Evolutionary conservation across 192 early-diverging fungal genomes (phyloP).

Genomic region (Mortierella claussenii): DNA sequence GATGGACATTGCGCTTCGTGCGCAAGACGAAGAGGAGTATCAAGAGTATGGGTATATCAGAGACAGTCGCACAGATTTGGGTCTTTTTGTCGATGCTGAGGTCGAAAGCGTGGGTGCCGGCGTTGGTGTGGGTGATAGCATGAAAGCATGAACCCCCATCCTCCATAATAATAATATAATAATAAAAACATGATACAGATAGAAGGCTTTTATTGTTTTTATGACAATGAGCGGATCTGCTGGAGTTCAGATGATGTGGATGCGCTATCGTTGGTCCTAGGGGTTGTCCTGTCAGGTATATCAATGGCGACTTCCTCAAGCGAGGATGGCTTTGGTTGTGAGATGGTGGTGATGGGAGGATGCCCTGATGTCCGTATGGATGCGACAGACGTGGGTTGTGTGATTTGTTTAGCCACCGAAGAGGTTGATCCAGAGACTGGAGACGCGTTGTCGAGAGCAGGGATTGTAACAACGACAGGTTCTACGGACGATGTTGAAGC

Average conservation of each 20-base stretch:
- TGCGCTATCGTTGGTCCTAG: no score
- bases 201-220: no score
- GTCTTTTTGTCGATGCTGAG: conserved; percentile 23
- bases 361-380: not conserved
- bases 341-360: no score
- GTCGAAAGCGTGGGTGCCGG: conserved; percentile 39
- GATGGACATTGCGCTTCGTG: conserved; percentile 6
- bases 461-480: no score
- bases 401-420: not conserved
- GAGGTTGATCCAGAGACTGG: not conserved
- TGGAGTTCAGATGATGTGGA: no score
- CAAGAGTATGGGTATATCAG: conserved; percentile 7
- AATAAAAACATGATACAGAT: conserved; percentile 4
- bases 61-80: conserved; percentile 11
- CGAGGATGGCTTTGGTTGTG: not conserved
- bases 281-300: no score
- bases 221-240: no score
- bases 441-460: no score
- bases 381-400: not conserved
- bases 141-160: no score
- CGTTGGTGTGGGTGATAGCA: no score
- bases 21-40: conserved; percentile 10
- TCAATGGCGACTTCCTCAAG: not conserved
- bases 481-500: no score
- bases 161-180: not conserved